Evolutionary conservation across 345 rosid species (phyloP), one percentile per base, ranked within the genome.

Genomic region (Melastoma malabathricum): DNA sequence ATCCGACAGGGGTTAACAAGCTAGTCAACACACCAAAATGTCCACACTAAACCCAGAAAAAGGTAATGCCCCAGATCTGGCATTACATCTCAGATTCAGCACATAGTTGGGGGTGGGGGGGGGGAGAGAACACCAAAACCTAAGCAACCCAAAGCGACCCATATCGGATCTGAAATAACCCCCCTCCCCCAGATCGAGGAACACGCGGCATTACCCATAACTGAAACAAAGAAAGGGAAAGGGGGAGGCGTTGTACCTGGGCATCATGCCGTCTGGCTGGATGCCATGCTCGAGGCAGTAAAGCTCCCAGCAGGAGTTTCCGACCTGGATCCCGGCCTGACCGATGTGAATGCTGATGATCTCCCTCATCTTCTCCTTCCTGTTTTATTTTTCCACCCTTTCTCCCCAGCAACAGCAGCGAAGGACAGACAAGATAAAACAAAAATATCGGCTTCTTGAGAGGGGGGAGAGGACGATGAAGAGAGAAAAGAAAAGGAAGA

Each of bases 291-390:
- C 83, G 58, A 77, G 72, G 59, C 76, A 72, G 52, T 72, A 72
- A 29, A 72, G 77, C 71, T 78, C 83, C 83, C 83, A 78, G 45
- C 83, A 78, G 0, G 83, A 72, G 43, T 78, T 78, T 0, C 83
- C 83, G 19, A 78, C 83, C 20, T 78, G 84, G 5, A 78, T 78
- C 54, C 84, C 84, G 4, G 81, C 84, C 54, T 78, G 84, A 1
- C 84, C 84, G 12, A 78, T 78, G 61, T 78, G 84, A 49, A 78
- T 65, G 60, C 84, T 78, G 5, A 78, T 78, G 47, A 78, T 75
- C 50, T 78, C 84, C 58, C 84, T 72, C 84, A 78, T 77, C 27
- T 44, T 18, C n/a, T 53, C 57, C 18, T n/a, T 50, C 25, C 25
- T 22, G 25, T 22, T 22, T 22, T 22, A 1, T 22, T 22, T 22